Evolutionary conservation across 345 rosid species (phyloP), one percentile per base, ranked within the genome.

Genomic region (Dimocarpus longan): DNA sequence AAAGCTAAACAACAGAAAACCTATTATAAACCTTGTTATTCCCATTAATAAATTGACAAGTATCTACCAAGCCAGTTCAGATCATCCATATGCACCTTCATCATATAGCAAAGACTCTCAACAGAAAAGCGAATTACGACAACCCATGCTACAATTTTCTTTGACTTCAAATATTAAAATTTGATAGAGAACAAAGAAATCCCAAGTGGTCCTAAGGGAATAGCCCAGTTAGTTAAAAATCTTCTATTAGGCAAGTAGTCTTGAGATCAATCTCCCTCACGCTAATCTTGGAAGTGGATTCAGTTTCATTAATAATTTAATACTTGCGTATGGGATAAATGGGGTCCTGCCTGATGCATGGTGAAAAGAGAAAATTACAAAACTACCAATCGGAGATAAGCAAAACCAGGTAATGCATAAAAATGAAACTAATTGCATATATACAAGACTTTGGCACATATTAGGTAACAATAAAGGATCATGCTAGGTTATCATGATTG

Each of bases 141-240:
- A 56, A 71, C 1, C 48, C 26, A 37, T 4, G 40, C 42, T 32
- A 16, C 75, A n/a, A 73, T 73, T 57, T 73, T 0, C 63, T 73
- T 32, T 54, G 21, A 59, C 46, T 57, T 56, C 76, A 37, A 54
- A n/a, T n/a, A 26, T 56, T n/a, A 24, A 59, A 56, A 72, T 72
- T 56, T 71, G 16, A 19, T 43, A 39, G 22, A 24, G 40, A 62
- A 43, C 24, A 44, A 48, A 24, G 13, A 57, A 44, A 22, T 37
- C 32, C 32, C 11, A 73, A 37, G 67, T 59, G 54, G n/a, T 60
- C 12, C 65, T 5, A 60, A 60, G 65, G 24, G 65, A 60, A 60
- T 60, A 60, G 65, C 10, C 12, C 18, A 3, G 59, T 54, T 54
- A n/a, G 19, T 54, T 54, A 16, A 16, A 54, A 15, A 54, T 18